Conservation (phyloP, 1,284 basidiomycete genomes). For the Gomphus bonarii region DNA sequence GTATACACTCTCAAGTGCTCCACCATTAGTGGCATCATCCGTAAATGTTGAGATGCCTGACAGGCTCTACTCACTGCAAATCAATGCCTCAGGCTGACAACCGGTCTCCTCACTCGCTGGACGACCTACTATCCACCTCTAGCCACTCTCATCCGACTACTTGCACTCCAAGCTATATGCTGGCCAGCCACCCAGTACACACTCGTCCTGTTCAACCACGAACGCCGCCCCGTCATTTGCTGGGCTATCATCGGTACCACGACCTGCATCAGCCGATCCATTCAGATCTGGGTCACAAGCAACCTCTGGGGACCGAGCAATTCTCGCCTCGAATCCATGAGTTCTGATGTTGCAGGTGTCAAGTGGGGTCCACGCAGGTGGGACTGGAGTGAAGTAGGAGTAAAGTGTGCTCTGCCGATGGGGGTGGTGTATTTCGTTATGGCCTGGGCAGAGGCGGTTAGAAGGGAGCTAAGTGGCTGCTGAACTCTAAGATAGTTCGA, state of each 20-base stretch:
- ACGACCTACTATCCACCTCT: conserved; percentile 71
- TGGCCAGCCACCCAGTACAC: conserved; percentile 82
- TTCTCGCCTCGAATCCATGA: conserved; percentile 24
- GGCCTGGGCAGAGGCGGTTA: conserved; percentile 54
- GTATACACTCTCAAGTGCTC: not conserved
- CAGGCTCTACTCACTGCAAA: conserved; percentile 71
- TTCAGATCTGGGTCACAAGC: conserved; percentile 82
- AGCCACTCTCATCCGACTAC: conserved; percentile 71
- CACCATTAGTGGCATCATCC: not conserved
- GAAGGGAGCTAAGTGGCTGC: conserved; percentile 31
- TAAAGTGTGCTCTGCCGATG: conserved; percentile 59
- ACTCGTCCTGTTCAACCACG: conserved; percentile 52
- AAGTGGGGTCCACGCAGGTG: conserved; percentile 36
- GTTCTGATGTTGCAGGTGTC: conserved; percentile 33
- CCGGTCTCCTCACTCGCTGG: conserved; percentile 74
- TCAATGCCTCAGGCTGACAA: conserved; percentile 72
- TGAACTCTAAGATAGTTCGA: conserved; percentile 16
- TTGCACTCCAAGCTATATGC: conserved; percentile 70
- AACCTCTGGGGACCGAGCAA: conserved; percentile 34
- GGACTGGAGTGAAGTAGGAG: conserved; percentile 64
- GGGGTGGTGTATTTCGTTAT: conserved; percentile 66
- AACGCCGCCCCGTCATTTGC: conserved; percentile 53
- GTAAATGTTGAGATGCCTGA: not conserved
- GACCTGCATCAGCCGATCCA: conserved; percentile 59
- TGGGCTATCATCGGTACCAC: conserved; percentile 80